Base-by-base conservation (phyloP, 2,329 filamentous ascomycete genomes). In the Hirsutella thompsonii region DNA sequence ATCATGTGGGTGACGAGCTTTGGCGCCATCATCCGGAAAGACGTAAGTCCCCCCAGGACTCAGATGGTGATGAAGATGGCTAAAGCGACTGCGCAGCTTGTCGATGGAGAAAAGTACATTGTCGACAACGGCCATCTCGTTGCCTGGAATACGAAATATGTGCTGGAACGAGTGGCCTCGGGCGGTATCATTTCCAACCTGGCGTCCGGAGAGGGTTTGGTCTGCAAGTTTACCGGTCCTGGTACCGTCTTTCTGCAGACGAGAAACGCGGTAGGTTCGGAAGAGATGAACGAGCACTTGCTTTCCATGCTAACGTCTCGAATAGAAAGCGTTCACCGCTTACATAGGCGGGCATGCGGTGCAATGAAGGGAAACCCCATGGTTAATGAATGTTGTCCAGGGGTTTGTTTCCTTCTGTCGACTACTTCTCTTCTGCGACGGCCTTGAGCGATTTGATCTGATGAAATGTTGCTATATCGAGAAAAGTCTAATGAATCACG, bases 91-190 rank as follows among this genome's bases (percentile, higher is more conserved):
- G 5, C n/a, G 32, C 34, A 41, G 39, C 66, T 81, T 21, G 62
- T 59, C 36, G 74, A 79, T 11, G 81, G 81, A 9, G 90, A 96
- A 58, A 83, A 82, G 51, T 96, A 95, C 61, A 86, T 92, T 49
- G 80, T 95, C 42, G 87, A 94, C 54, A 94, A 94, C 52, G 87
- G 87, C 3, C 88, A 96, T 51, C 70, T 96, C 1, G 88, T 96
- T 0, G 90, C 92, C 0, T 98, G 92, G 92, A 95, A 95, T 58
- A 89, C 84, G 55, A 87, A 94, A 55, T 98, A 96, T 54, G 73
- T 85, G 4, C 78, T 98, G 47, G 88, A 95, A 64, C 80, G 92
- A 14, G 83, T 93, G 4, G 81, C 90, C 0, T 92, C 84, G 3
- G 92, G 92, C 2, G 92, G 92, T 30, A 79, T 98, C 47, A 82